These are phyloP conservation scores for Theileria orientalis DNA, from an alignment of 169 alveolate genomes.

Conservation along the genomic window DNA sequence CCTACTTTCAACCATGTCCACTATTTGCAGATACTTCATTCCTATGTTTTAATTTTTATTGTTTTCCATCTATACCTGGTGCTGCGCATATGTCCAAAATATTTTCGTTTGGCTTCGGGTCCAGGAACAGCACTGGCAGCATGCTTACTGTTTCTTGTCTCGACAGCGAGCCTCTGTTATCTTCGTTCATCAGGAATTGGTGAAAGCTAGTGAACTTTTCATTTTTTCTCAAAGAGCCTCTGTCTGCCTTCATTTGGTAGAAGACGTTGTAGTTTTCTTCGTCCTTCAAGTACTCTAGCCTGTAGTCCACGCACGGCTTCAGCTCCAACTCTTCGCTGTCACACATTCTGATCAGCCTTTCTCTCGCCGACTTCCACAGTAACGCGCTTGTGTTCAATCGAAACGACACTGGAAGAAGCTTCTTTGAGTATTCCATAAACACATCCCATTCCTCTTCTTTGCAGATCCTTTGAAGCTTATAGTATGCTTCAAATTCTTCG, in stretches of 20 bases:
- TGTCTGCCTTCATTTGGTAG: conserved; percentile 48
- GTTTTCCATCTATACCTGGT: conserved; percentile 90
- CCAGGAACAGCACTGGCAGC: conserved; percentile 93
- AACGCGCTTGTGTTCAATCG: conserved; percentile 52
- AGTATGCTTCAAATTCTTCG: conserved; percentile 63
- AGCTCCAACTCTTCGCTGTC: conserved; percentile 10
- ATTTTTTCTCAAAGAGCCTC: conserved; percentile 67
- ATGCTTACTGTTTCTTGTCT: conserved; percentile 94
- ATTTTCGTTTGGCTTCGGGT: conserved; percentile 82
- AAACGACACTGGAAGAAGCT: conserved; percentile 69
- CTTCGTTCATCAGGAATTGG: conserved; percentile 75
- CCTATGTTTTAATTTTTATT: conserved; percentile 66
- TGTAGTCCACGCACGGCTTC: background rate
- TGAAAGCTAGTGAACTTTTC: conserved; percentile 59
- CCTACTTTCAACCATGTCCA: conserved; percentile 39
- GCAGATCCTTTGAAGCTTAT: conserved; percentile 66
- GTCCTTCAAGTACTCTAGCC: background rate
- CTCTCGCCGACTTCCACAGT: conserved; percentile 37
- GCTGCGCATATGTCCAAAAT: conserved; percentile 97
- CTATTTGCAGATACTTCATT: conserved; percentile 49
- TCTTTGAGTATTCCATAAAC: conserved; percentile 62
- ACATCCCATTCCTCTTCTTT: conserved; percentile 60
- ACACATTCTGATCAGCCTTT: conserved; percentile 3
- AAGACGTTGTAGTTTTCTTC: conserved; percentile 10
- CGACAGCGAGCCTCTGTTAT: conserved; percentile 90